Conservation (phyloP, 139 green algal species). For the Chlorella ohadii region DNA sequence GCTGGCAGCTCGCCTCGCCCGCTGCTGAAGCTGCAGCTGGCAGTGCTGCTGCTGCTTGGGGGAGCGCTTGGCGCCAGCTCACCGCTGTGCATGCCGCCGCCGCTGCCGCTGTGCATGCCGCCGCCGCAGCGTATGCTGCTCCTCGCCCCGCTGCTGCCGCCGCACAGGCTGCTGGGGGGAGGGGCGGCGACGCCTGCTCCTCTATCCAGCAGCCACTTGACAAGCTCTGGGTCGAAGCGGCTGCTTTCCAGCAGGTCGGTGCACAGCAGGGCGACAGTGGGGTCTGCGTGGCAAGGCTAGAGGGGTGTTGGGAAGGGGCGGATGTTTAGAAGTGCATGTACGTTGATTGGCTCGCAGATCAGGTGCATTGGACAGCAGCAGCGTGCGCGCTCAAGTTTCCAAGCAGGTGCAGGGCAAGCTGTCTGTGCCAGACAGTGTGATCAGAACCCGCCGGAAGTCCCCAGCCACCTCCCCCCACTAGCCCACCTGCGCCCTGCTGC, state of each 20-base stretch:
- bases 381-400: too few species aligned
- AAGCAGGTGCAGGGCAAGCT: too few species aligned
- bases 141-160: not conserved
- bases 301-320: not conserved
- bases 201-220: slow-evolving; percentile 20
- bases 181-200: not conserved
- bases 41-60: not conserved
- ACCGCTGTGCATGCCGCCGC: not conserved
- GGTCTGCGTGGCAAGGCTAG: not conserved
- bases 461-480: too few species aligned
- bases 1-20: not conserved
- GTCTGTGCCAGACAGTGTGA: too few species aligned
- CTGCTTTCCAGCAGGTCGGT: not conserved
- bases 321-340: too few species aligned
- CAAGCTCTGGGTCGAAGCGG: slow-evolving; percentile 8
- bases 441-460: too few species aligned
- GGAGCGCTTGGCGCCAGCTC: not conserved
- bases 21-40: not conserved
- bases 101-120: not conserved
- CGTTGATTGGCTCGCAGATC: too few species aligned
- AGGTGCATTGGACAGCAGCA: too few species aligned
- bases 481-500: not conserved
- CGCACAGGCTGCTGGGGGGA: not conserved
- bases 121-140: not conserved
- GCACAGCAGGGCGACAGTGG: not conserved